Evolutionary conservation across 129 eudicot species (phyloP), one percentile per base, ranked within the genome.

Genomic region (Ambrosia artemisiifolia): DNA sequence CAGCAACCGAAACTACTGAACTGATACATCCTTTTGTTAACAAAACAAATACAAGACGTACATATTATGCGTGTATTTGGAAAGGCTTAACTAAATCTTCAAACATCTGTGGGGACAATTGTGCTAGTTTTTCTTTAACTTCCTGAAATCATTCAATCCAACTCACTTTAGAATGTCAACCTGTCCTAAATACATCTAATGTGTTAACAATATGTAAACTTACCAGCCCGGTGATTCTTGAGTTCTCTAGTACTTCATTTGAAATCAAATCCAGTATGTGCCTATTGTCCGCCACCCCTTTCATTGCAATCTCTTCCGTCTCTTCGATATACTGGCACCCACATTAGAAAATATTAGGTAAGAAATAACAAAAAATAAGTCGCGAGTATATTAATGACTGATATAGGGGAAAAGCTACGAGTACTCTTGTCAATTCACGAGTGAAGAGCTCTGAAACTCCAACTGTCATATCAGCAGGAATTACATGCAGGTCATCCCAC

Each of bases 361-460:
- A 34, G 28, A 35, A 63, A 24, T 6, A 32, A 36, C 35, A 6
- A 35, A 47, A 34, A 1, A 11, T 3, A 11, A 3, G 4, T 3
- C 11, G 5, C 3, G 6, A 16, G 1, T 24, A 5, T 60, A 13
- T 18, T 12, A 47, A 17, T 14, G 34, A 44, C 17, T 19, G 14
- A 30, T 17, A 74, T 36, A 16, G 61, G 70, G 19, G 42, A 9
- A 7, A 46, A 65, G 68, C 11, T 17, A 65, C 65, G 36, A 32
- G 77, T 93, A 93, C 98, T 86, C 98, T 85, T 71, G 91, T 81
- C 82, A 94, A 75, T 83, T 94, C 98, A 54, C 98, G 87, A 70
- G 86, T 85, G 75, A 90, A 90, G 73, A 94, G 89, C 86, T 94
- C 98, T 71, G 96, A 85, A 75, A 94, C 95, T 86, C 90, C 98